Evolutionary conservation across 1,284 basidiomycete species (phyloP).

Genomic region (Ustilago nuda): DNA sequence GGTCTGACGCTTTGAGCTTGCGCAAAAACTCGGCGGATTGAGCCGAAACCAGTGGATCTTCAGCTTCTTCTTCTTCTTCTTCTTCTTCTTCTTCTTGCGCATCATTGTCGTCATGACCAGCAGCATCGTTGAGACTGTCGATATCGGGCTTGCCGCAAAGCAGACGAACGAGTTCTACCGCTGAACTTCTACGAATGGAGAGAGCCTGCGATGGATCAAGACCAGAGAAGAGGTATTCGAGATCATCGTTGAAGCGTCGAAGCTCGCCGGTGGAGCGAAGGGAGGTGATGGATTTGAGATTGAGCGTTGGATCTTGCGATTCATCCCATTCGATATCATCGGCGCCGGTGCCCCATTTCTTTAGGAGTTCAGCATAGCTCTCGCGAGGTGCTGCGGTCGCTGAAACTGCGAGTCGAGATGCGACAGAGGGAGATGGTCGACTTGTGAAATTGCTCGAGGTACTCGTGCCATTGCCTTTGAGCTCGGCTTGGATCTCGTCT

Average conservation of each 20-base stretch:
- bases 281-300: constrained; percentile 53
- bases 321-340: constrained; percentile 56
- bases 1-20: constrained; percentile 51
- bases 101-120: constrained; percentile 2
- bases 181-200: constrained; percentile 36
- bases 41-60: constrained; percentile 31
- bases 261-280: constrained; percentile 47
- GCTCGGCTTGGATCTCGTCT: constrained; percentile 49
- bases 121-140: constrained; percentile 20
- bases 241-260: constrained; percentile 51
- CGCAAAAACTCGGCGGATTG: constrained; percentile 49
- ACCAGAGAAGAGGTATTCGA: constrained; percentile 52
- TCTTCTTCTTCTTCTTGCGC: constrained; percentile 8
- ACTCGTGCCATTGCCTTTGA: constrained; percentile 6
- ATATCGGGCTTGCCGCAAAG: constrained; percentile 45
- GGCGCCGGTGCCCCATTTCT: constrained; percentile 50
- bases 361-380: constrained; percentile 53
- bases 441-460: not conserved
- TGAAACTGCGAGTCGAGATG: constrained; percentile 4
- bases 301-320: constrained; percentile 51
- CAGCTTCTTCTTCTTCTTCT: constrained; percentile 6
- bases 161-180: constrained; percentile 43
- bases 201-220: constrained; percentile 27
- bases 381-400: constrained; percentile 24
- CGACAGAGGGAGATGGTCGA: not conserved